A percentile compares a stretch with the other conserved stretches of the same genome.
These are phyloP conservation scores for Plasmodium fragile DNA, from an alignment of 169 alveolate genomes.

Conservation along the genomic window DNA sequence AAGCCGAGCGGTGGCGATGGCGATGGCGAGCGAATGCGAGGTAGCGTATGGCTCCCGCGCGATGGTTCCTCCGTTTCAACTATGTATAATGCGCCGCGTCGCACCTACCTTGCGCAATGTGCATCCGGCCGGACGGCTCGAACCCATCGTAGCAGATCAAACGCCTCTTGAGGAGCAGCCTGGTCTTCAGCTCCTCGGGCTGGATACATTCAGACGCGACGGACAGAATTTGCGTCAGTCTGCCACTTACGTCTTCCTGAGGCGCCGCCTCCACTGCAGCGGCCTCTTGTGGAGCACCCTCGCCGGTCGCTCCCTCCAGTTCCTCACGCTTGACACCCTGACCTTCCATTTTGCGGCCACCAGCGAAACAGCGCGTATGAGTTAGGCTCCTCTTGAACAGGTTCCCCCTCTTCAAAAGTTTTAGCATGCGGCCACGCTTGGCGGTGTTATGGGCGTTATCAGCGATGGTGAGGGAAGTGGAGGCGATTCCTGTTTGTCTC, in stretches of 20 bases:
- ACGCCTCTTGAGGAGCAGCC: conserved; percentile 18
- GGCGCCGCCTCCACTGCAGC: conserved; percentile 17
- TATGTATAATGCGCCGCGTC: neutral
- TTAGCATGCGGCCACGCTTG: conserved; percentile 15
- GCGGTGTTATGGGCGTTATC: neutral
- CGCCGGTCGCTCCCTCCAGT: neutral
- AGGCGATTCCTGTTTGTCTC: neutral
- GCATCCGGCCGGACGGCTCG: conserved; percentile 99
- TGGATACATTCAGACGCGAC: conserved; percentile 88
- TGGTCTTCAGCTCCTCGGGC: conserved; percentile 77
- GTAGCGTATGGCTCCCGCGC: neutral
- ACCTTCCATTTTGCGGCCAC: conserved; percentile 25
- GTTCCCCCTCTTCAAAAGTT: neutral
- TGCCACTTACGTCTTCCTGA: conserved; percentile 77
- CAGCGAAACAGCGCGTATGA: conserved; percentile 3
- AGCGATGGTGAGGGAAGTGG: neutral
- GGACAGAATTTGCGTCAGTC: conserved; percentile 80
- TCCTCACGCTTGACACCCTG: conserved; percentile 24
- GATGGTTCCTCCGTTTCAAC: neutral
- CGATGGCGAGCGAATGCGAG: neutral
- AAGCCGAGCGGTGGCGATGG: too few relatives aligned
- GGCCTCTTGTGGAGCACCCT: neutral
- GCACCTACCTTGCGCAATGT: conserved; percentile 97
- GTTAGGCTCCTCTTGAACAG: conserved; percentile 2
- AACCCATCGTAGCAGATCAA: conserved; percentile 99